Evolutionary conservation across 176 grass and related monocot species (phyloP), one percentile per base, ranked within the genome.

Genomic region (Microstegium vimineum): DNA sequence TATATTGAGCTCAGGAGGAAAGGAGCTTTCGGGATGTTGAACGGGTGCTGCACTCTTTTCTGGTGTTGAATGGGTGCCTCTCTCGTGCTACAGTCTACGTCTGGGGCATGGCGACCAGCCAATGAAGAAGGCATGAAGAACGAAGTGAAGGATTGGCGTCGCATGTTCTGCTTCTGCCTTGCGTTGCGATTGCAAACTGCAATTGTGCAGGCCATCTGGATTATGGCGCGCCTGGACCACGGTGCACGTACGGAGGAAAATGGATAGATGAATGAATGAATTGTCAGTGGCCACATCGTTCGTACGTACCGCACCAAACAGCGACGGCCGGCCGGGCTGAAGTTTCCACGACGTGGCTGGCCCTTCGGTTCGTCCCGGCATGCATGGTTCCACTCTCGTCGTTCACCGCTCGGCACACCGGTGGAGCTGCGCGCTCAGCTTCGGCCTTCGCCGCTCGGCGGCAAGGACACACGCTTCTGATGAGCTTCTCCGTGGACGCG

Each of bases 1-100:
- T 35, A n/a, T 40, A 9, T 62, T 28, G 6, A 23, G 26, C 36
- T 78, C 43, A 43, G 40, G 8, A 35, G 22, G 28, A 37, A 38
- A 63, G 10, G 32, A 12, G 82, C 76, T 89, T 84, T 85, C 40
- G 12, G 36, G 62, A n/a, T 37, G 76, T 22, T 8, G 77, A 76
- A 81, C 11, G 25, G 59, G 35, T 76, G 63, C 47, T 37, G 87
- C 71, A 34, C 35, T 69, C 34, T 56, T 85, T 81, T 25, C 41
- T 14, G 42, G 41, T 12, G 77, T 5, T 70, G 12, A 25, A 65
- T 59, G 43, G 56, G 0, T 28, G 36, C 9, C 5, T 25, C 35
- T 5, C 5, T 25, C 35, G 22, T 34, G 60, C 74, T 6, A 51
- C 47, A 51, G 69, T 32, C n/a, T n/a, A n/a, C n/a, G 38, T 72